Conservation (phyloP, 2,329 filamentous ascomycete genomes). For the Venturia oleaginea region DNA sequence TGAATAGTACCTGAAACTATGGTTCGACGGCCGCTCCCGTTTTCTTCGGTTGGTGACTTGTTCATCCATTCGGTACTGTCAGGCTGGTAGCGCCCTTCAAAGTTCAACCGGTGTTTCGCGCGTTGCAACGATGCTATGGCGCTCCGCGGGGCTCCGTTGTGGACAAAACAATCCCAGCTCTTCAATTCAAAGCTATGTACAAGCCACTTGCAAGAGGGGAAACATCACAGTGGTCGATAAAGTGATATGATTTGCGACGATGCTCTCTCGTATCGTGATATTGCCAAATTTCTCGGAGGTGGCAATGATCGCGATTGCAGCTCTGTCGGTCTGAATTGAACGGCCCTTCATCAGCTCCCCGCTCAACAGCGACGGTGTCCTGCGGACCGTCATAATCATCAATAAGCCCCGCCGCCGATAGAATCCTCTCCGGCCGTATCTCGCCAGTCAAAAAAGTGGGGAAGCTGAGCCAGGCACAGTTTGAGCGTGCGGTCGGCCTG, state of each 20-base stretch:
- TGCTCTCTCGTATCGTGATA: neutral
- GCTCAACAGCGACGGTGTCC: neutral
- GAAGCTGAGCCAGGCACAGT: neutral
- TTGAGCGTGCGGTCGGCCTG: neutral
- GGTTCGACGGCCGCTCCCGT: neutral
- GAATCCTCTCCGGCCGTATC: neutral
- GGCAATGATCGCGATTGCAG: neutral
- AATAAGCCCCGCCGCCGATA: neutral
- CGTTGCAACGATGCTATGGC: neutral
- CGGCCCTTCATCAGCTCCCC: neutral
- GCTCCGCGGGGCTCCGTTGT: neutral
- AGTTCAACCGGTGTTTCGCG: neutral
- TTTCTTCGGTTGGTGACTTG: neutral
- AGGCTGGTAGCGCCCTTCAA: neutral
- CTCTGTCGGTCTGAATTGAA: neutral
- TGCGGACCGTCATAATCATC: neutral
- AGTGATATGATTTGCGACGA: neutral
- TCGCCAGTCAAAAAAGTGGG: neutral
- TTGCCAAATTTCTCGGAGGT: neutral
- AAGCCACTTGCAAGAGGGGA: neutral
- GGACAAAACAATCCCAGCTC: neutral
- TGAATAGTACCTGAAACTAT: neutral
- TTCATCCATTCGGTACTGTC: neutral
- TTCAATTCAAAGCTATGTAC: neutral
- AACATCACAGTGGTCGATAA: neutral